Conservation (phyloP, 1,139 yeast species). For the Meyerozyma guilliermondii region DNA sequence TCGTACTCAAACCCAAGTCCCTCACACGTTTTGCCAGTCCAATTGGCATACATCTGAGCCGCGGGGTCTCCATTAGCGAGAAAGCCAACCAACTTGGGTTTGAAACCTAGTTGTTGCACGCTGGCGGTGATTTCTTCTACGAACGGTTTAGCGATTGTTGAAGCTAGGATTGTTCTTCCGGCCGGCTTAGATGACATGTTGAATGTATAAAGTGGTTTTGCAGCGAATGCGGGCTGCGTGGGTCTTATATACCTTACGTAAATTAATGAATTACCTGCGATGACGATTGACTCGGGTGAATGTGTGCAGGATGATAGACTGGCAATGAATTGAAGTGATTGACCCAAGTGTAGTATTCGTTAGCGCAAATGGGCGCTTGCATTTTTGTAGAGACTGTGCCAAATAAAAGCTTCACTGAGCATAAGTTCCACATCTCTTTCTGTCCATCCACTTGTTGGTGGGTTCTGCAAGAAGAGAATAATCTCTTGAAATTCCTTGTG, state of each 20-base stretch:
- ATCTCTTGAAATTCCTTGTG: slow-evolving; percentile 94
- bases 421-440: slow-evolving; percentile 88
- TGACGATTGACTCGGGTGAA: slow-evolving; percentile 1
- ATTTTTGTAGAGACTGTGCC: slow-evolving; percentile 90
- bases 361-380: slow-evolving; percentile 68
- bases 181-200: slow-evolving; percentile 31
- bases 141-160: slow-evolving; percentile 79
- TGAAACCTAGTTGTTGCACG: slow-evolving; percentile 45
- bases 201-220: neutral
- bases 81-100: slow-evolving; percentile 83
- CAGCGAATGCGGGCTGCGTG: neutral
- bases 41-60: slow-evolving; percentile 88
- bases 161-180: slow-evolving; percentile 82
- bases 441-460: slow-evolving; percentile 83
- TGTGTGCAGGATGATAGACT: neutral
- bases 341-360: too few relatives aligned
- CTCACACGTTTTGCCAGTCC: slow-evolving; percentile 91
- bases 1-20: slow-evolving; percentile 83
- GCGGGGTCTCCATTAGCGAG: slow-evolving; percentile 94
- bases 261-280: slow-evolving; percentile 1
- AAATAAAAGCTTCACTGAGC: slow-evolving; percentile 91
- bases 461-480: slow-evolving; percentile 79
- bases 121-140: slow-evolving; percentile 64
- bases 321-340: too few relatives aligned
- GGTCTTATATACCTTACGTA: neutral